phyloP scores from a whole-genome alignment of 257 asterid species.

The Primulina huaijiensis region DNA sequence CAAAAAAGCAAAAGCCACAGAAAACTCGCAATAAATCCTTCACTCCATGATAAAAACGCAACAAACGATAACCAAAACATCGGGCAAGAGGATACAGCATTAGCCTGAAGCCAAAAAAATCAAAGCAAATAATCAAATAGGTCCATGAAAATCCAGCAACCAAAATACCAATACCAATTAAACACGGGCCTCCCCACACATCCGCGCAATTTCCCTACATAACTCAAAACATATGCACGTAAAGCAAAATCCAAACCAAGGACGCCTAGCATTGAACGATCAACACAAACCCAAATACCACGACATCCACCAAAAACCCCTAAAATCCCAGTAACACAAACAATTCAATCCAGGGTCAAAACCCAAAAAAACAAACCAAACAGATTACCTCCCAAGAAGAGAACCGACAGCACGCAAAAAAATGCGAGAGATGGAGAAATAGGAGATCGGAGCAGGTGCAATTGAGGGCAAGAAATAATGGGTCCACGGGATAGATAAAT shows the following conservation, averaged over 20 bases:
- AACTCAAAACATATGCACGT: not conserved
- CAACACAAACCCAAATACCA: slow-evolving; percentile 17
- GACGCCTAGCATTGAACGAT: slow-evolving; percentile 28
- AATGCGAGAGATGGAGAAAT: slow-evolving; percentile 12
- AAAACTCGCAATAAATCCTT: slow-evolving; percentile 12
- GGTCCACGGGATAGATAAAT: slow-evolving; percentile 30
- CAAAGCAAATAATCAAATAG: slow-evolving; percentile 9
- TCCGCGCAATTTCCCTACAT: slow-evolving; percentile 11
- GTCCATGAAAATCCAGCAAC: slow-evolving; percentile 7
- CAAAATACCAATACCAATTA: not conserved
- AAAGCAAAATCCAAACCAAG: slow-evolving; percentile 12
- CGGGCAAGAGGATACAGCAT: slow-evolving; percentile 1
- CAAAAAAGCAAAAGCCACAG: not conserved
- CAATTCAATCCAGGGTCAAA: slow-evolving; percentile 21
- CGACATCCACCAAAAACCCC: slow-evolving; percentile 1
- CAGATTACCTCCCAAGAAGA: slow-evolving; percentile 28
- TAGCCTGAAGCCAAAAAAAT: not conserved
- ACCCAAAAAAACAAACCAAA: slow-evolving; percentile 14
- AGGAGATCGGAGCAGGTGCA: slow-evolving; percentile 12
- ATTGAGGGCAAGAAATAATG: slow-evolving; percentile 31
- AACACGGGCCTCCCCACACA: slow-evolving; percentile 25
- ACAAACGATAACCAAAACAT: slow-evolving; percentile 13
- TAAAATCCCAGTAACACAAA: slow-evolving; percentile 8
- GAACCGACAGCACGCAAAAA: slow-evolving; percentile 13
- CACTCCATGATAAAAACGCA: not conserved